Conservation (phyloP, 257 asterid genomes). For the Ajuga chamaepitys region DNA sequence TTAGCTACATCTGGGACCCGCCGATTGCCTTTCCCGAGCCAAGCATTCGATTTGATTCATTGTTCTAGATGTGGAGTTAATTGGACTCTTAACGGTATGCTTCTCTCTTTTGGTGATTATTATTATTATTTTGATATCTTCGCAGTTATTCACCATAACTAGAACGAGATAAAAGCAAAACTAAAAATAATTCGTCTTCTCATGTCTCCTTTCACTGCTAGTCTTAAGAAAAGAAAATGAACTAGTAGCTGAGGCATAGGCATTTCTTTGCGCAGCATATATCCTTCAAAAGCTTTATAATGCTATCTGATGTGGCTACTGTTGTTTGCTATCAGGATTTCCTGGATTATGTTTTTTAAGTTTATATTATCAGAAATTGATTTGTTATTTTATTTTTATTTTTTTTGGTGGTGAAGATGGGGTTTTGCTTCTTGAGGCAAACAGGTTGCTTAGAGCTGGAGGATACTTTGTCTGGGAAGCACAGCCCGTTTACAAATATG, state of each 20-base stretch:
- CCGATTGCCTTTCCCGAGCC: constrained; percentile 58
- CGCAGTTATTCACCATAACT: background rate
- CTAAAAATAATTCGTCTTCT: background rate
- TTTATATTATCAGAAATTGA: background rate
- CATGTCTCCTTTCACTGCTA: background rate
- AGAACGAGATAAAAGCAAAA: background rate
- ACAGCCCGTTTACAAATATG: constrained; percentile 19
- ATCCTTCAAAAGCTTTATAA: background rate
- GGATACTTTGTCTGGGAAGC: constrained; percentile 50
- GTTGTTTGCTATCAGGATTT: background rate
- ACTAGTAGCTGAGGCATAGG: background rate
- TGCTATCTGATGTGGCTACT: background rate
- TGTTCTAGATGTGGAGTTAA: constrained; percentile 41
- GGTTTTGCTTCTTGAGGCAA: constrained; percentile 56
- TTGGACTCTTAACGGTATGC: constrained; percentile 47
- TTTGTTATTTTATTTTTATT: background rate
- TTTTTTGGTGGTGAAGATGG: constrained; percentile 37
- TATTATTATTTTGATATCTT: background rate
- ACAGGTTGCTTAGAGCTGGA: constrained; percentile 66
- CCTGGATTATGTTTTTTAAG: too few species aligned
- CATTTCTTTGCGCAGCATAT: background rate
- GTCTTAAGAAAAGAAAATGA: background rate
- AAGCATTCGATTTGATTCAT: constrained; percentile 58
- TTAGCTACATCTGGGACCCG: constrained; percentile 33
- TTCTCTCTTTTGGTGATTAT: background rate